Evolutionary conservation across 805 yeast species (phyloP), one percentile per base, ranked within the genome.

Genomic region (Isabelozyma heimii): DNA sequence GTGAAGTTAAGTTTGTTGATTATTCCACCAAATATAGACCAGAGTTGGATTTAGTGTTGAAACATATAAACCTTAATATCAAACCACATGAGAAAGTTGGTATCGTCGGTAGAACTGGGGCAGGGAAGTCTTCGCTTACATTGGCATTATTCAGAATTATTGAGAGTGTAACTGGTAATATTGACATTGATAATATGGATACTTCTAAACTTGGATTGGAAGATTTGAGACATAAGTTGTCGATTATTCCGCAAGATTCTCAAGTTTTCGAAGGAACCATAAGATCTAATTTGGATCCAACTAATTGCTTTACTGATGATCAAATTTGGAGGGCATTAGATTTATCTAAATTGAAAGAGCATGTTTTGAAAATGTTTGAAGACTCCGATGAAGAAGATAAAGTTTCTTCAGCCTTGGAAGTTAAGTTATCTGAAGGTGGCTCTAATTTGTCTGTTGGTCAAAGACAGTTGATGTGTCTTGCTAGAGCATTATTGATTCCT

Each of bases 401-500:
- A 12, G 53, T 67, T 13, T 47, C 47, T 3, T 54, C 63, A 39
- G 68, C 68, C 8, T 65, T 74, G 47, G 68, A 69, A 26, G 73
- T 70, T 3, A 59, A 52, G 12, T 49, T 74, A 41, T 56, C 59
- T 42, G 84, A 82, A 56, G 81, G 79, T 47, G 76, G 77, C 9
- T 62, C 74, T 10, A 72, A 75, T 51, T 70, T 76, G 46, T 82
- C 84, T 12, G 75, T 83, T 45, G 78, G 81, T n/a, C 79, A 74
- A 71, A 75, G 64, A 63, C 77, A 70, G 56, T 82, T 64, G 71
- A 79, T 88, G 84, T 88, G 95, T 70, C 75, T 88, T 46, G 91
- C 92, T 0, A 75, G 96, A 62, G 94, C 91, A 1, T 70, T 88
- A 51, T 74, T 86, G 54, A 83, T 83, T 52, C 81, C 83, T 51